Evolutionary conservation across 2,329 filamentous ascomycete species (phyloP).

Genomic region (Ophiostoma tasmaniense): DNA sequence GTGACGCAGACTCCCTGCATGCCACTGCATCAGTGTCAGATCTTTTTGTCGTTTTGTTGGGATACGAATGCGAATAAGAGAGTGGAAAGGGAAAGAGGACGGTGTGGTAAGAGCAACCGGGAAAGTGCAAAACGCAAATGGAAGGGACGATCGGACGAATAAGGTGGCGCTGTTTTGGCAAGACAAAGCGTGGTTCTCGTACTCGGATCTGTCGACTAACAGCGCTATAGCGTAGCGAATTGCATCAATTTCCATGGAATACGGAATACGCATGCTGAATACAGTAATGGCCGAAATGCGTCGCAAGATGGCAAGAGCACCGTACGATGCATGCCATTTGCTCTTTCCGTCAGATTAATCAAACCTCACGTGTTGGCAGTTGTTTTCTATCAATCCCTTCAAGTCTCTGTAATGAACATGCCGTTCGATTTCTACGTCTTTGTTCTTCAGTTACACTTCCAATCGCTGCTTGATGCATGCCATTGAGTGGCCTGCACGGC

Average conservation of each 20-base stretch:
- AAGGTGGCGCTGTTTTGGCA: not conserved
- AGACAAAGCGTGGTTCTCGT: slow-evolving; percentile 11
- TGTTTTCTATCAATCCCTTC: not conserved
- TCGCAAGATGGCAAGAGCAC: not conserved
- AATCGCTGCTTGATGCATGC: not conserved
- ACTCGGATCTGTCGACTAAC: slow-evolving; percentile 3
- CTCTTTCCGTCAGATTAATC: not conserved
- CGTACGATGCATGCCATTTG: not conserved
- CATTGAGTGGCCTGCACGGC: not conserved
- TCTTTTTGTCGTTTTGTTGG: slow-evolving; percentile 8
- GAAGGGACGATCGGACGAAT: slow-evolving; percentile 1
- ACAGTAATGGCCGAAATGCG: not conserved
- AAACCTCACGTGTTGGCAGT: not conserved
- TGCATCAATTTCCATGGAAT: too few relatives aligned
- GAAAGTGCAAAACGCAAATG: not conserved
- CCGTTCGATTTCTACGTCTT: not conserved
- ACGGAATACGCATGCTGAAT: too few relatives aligned
- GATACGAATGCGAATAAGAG: slow-evolving; percentile 17
- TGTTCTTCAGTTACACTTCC: not conserved
- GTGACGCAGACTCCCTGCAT: not conserved
- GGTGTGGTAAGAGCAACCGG: not conserved
- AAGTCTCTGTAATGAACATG: not conserved
- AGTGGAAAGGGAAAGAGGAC: not conserved
- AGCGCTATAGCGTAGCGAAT: not conserved
- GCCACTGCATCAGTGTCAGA: not conserved